Evolutionary conservation across 2,329 filamentous ascomycete species (phyloP).

Genomic region (Hymenoscyphus albidus): DNA sequence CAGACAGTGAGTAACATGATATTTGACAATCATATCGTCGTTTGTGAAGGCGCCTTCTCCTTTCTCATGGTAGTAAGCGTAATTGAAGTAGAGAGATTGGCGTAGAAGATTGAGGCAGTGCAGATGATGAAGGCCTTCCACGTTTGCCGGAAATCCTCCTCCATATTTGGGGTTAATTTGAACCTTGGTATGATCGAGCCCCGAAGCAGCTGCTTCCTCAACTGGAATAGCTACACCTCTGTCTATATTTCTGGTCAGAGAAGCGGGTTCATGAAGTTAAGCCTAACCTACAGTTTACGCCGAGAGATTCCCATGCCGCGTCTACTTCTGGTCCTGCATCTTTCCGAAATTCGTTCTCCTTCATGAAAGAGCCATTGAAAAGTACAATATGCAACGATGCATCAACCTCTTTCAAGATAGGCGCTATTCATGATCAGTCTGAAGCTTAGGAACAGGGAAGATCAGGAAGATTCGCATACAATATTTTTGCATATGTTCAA

Average conservation of each 20-base stretch:
- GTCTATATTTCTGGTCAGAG: constrained; percentile 31
- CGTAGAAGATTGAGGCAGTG: constrained; percentile 54
- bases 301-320: constrained; percentile 48
- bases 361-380: constrained; percentile 52
- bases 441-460: not conserved
- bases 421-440: constrained; percentile 26
- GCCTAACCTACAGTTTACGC: constrained; percentile 42
- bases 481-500: constrained; percentile 26
- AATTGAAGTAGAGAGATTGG: constrained; percentile 49
- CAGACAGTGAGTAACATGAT: constrained; percentile 52
- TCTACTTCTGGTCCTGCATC: constrained; percentile 47
- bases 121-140: constrained; percentile 46
- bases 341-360: constrained; percentile 49
- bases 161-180: constrained; percentile 49
- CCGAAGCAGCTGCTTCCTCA: constrained; percentile 40
- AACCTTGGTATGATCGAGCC: constrained; percentile 46
- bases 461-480: constrained; percentile 17
- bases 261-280: too few species aligned
- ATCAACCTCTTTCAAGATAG: constrained; percentile 40
- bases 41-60: constrained; percentile 48
- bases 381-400: constrained; percentile 40
- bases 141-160: constrained; percentile 47
- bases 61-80: constrained; percentile 45
- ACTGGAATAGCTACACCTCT: constrained; percentile 40
- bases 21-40: constrained; percentile 44